These are phyloP conservation scores for Neoarthrinium moseri DNA, from an alignment of 2,329 filamentous ascomycete genomes.

Conservation along the genomic window DNA sequence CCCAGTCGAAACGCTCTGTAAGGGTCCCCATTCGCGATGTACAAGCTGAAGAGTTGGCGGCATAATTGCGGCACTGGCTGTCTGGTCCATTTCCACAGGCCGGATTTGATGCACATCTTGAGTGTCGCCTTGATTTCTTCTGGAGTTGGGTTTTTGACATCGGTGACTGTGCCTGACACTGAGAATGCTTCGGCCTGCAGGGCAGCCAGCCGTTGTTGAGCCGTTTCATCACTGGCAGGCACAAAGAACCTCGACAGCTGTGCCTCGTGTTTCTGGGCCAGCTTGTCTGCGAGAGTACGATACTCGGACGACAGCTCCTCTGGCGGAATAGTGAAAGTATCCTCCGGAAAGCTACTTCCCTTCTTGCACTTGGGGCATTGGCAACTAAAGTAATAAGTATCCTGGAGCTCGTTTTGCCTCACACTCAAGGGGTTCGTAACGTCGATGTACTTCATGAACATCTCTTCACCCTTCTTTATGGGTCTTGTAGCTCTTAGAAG, in stretches of 20 bases:
- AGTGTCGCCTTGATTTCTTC: slow-evolving; percentile 19
- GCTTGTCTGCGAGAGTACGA: slow-evolving; percentile 16
- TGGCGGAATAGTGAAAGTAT: slow-evolving; percentile 30
- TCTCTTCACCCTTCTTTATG: slow-evolving; percentile 47
- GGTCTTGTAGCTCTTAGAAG: slow-evolving; percentile 41
- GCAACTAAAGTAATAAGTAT: slow-evolving; percentile 47
- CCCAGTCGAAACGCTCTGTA: slow-evolving; percentile 23
- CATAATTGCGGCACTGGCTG: slow-evolving; percentile 23
- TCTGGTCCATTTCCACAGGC: slow-evolving; percentile 22
- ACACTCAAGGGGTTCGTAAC: slow-evolving; percentile 40
- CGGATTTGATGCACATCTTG: slow-evolving; percentile 23
- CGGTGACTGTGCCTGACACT: slow-evolving; percentile 11
- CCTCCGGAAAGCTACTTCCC: slow-evolving; percentile 35
- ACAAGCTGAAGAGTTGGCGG: slow-evolving; percentile 19
- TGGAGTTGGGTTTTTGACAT: slow-evolving; percentile 11
- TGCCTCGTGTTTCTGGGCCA: slow-evolving; percentile 14
- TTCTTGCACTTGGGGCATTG: slow-evolving; percentile 43
- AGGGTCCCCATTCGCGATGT: slow-evolving; percentile 17
- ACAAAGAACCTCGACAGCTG: slow-evolving; percentile 13
- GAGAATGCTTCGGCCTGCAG: slow-evolving; percentile 23
- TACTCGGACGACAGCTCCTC: slow-evolving; percentile 18
- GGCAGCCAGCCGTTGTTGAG: slow-evolving; percentile 19
- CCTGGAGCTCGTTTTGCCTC: slow-evolving; percentile 41
- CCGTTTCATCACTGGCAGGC: slow-evolving; percentile 10
- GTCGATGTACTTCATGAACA: slow-evolving; percentile 49